These are phyloP conservation scores for Ilex paraguariensis DNA, from an alignment of 305 asterid genomes.

Conservation along the genomic window DNA sequence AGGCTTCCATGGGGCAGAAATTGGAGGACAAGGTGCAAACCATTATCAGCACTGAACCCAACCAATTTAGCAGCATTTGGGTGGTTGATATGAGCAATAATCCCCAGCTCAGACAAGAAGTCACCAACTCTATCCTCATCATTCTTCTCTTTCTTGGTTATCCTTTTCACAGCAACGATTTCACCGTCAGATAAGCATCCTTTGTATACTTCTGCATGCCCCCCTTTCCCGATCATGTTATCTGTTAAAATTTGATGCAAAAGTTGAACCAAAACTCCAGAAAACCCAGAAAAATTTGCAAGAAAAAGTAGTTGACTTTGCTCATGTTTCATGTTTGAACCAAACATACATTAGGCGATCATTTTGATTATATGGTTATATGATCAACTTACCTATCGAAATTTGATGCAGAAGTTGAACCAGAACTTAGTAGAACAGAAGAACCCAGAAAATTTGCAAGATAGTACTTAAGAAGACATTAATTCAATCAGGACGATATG, in stretches of 20 bases:
- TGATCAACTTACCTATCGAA: background rate
- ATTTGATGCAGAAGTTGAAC: background rate
- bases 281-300: no score
- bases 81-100: slow-evolving; percentile 90
- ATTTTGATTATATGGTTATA: no score
- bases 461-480: no score
- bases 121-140: slow-evolving; percentile 76
- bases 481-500: no score
- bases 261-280: background rate
- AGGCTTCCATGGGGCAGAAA: slow-evolving; percentile 83
- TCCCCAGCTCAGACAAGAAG: slow-evolving; percentile 90
- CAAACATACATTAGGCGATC: no score
- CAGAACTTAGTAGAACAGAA: background rate
- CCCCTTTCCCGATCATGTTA: slow-evolving; percentile 89
- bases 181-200: slow-evolving; percentile 75
- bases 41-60: slow-evolving; percentile 79
- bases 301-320: no score
- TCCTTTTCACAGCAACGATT: slow-evolving; percentile 86
- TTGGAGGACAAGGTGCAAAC: slow-evolving; percentile 84
- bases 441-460: no score
- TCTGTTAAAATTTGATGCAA: slow-evolving; percentile 34
- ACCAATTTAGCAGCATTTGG: slow-evolving; percentile 74
- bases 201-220: slow-evolving; percentile 94
- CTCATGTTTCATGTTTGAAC: no score
- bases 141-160: slow-evolving; percentile 55